A percentile compares a stretch with the other conserved stretches of the same genome.
Conservation (phyloP, 352 stramenopile species). For the Globisporangium iwayamae region DNA sequence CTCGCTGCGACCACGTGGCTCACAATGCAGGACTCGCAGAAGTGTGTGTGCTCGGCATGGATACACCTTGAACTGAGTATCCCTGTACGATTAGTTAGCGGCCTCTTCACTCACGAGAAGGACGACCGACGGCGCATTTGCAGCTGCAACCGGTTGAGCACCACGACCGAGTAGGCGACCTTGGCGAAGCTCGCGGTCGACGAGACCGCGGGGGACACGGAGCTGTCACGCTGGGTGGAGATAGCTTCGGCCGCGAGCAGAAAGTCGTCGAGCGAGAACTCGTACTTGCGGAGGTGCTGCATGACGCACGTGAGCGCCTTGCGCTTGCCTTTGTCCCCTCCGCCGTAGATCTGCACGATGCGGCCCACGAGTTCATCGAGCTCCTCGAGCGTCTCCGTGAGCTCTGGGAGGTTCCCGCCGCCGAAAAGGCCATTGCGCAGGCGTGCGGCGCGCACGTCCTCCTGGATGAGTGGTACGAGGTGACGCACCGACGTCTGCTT, state of each 20-base stretch:
- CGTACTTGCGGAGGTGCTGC: constrained; percentile 77
- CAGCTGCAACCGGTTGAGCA: constrained; percentile 58
- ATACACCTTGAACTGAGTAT: too few relatives aligned
- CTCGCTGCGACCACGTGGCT: too few relatives aligned
- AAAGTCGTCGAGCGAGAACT: constrained; percentile 79
- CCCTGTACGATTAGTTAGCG: too few relatives aligned
- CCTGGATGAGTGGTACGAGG: constrained; percentile 31
- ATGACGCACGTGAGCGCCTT: constrained; percentile 72
- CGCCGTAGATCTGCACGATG: constrained; percentile 67
- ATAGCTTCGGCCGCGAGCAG: constrained; percentile 58
- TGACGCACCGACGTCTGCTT: constrained; percentile 43
- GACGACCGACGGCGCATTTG: constrained; percentile 53
- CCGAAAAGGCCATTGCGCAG: constrained; percentile 28
- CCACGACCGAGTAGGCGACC: constrained; percentile 7
- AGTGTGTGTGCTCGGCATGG: too few relatives aligned
- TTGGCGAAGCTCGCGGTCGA: constrained; percentile 5
- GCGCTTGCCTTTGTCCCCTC: constrained; percentile 64
- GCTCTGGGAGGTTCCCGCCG: constrained; percentile 24
- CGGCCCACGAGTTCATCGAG: constrained; percentile 48
- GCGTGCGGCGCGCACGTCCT: constrained; percentile 36
- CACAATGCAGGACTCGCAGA: too few relatives aligned
- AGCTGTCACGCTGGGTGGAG: constrained; percentile 18
- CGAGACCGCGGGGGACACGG: background rate
- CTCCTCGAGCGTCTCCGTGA: constrained; percentile 48
- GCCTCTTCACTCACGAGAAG: constrained; percentile 26